Evolutionary conservation across 2,329 filamentous ascomycete species (phyloP).

Genomic region (Phyllosticta ampelicida): DNA sequence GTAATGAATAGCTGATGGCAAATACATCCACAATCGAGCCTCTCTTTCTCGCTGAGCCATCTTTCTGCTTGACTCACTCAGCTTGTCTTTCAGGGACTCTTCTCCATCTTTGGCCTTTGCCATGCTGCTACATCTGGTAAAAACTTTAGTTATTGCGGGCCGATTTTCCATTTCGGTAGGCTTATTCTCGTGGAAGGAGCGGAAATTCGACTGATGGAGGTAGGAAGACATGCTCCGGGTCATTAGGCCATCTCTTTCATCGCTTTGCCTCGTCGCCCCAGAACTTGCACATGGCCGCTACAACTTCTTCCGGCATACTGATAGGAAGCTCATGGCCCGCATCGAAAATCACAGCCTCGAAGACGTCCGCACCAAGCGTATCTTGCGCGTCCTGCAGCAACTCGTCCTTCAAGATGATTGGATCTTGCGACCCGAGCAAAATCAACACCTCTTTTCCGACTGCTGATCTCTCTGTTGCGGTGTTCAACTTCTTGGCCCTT

Average conservation of each 20-base stretch:
- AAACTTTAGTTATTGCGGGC: not conserved
- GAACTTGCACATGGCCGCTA: slow-evolving; percentile 38
- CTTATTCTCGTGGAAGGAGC: not conserved
- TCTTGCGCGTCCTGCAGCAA: slow-evolving; percentile 48
- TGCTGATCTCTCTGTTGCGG: slow-evolving; percentile 26
- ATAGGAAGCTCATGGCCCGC: slow-evolving; percentile 64
- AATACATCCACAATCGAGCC: too few relatives aligned
- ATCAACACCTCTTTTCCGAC: slow-evolving; percentile 44
- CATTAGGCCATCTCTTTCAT: not conserved
- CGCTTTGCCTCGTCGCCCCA: slow-evolving; percentile 18
- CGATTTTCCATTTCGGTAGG: not conserved
- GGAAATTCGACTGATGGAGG: not conserved
- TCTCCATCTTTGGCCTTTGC: too few relatives aligned
- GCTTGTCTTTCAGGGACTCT: too few relatives aligned
- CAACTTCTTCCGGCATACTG: slow-evolving; percentile 48
- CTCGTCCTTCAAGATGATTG: slow-evolving; percentile 56
- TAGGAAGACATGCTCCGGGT: not conserved
- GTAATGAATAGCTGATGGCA: too few relatives aligned
- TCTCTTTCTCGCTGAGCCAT: too few relatives aligned
- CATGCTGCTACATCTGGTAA: not conserved
- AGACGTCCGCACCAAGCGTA: slow-evolving; percentile 47
- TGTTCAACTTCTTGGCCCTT: slow-evolving; percentile 22
- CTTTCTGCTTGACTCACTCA: too few relatives aligned
- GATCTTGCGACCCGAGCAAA: slow-evolving; percentile 55
- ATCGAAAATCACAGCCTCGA: slow-evolving; percentile 46